A percentile compares a stretch with the other conserved stretches of the same genome.
These are phyloP conservation scores for Epicoccum nigrum DNA, from an alignment of 2,329 filamentous ascomycete species.

Conservation along the genomic window DNA sequence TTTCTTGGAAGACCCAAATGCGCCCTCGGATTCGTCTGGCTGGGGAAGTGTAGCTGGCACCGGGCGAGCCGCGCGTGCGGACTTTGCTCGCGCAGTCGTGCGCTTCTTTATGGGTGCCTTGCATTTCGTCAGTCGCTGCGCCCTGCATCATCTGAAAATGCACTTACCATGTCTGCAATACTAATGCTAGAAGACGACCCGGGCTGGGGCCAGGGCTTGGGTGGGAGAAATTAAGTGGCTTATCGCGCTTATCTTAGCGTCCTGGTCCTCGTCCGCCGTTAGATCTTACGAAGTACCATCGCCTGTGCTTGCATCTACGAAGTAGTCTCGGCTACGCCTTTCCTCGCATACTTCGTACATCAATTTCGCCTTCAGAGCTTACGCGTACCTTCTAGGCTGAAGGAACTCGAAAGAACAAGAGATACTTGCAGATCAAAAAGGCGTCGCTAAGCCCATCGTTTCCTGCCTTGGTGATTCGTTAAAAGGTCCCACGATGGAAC, in stretches of 20 bases:
- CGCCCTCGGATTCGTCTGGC: constrained; percentile 46
- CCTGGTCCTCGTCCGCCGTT: neutral
- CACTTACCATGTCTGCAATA: constrained; percentile 3
- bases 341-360: no score
- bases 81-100: constrained; percentile 44
- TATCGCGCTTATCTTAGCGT: constrained; percentile 14
- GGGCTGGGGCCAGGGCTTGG: neutral
- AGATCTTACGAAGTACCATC: no score
- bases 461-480: no score
- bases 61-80: constrained; percentile 33
- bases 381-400: no score
- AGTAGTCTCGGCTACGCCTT: no score
- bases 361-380: no score
- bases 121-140: neutral
- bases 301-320: no score
- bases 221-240: constrained; percentile 6
- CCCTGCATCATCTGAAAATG: no score
- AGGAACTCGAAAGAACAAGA: no score
- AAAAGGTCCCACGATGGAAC: no score
- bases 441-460: no score
- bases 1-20: constrained; percentile 76
- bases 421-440: no score
- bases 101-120: constrained; percentile 48
- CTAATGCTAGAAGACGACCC: neutral
- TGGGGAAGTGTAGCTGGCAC: constrained; percentile 24